Conservation (phyloP, 352 stramenopile species). For the Phytopythium delawarense region DNA sequence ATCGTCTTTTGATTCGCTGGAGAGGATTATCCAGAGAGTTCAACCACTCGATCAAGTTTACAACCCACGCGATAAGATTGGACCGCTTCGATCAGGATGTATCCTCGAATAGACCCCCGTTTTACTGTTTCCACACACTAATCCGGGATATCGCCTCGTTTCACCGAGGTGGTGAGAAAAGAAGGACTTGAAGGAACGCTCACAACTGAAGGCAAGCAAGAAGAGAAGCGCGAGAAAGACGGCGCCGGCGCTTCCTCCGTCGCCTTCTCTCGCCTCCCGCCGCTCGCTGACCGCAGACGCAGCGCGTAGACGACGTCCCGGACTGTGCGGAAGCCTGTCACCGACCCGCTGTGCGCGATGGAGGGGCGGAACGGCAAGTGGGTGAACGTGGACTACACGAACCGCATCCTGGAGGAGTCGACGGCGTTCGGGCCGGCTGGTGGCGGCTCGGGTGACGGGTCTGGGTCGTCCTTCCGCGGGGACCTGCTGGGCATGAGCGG, state of each 20-base stretch:
- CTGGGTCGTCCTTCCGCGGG: constrained; percentile 8
- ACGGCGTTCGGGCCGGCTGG: constrained; percentile 11
- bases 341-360: constrained; percentile 14
- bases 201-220: neutral
- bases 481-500: constrained; percentile 12
- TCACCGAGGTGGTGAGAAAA: neutral
- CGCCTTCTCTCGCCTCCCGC: neutral
- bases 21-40: neutral
- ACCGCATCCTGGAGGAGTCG: constrained; percentile 53
- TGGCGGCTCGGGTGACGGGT: constrained; percentile 5
- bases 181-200: constrained; percentile 2
- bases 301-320: neutral
- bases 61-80: constrained; percentile 3
- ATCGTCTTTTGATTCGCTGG: neutral
- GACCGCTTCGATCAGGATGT: neutral
- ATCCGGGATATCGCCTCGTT: neutral
- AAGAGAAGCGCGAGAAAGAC: constrained; percentile 1
- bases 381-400: constrained; percentile 87
- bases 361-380: constrained; percentile 76
- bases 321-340: neutral
- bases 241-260: neutral
- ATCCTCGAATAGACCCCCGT: neutral
- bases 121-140: neutral
- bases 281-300: neutral
- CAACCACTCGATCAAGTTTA: neutral